A percentile compares a stretch with the other conserved stretches of the same genome.
phyloP scores from a whole-genome alignment of 2,329 filamentous ascomycete genomes.

The Xylaria sp. region DNA sequence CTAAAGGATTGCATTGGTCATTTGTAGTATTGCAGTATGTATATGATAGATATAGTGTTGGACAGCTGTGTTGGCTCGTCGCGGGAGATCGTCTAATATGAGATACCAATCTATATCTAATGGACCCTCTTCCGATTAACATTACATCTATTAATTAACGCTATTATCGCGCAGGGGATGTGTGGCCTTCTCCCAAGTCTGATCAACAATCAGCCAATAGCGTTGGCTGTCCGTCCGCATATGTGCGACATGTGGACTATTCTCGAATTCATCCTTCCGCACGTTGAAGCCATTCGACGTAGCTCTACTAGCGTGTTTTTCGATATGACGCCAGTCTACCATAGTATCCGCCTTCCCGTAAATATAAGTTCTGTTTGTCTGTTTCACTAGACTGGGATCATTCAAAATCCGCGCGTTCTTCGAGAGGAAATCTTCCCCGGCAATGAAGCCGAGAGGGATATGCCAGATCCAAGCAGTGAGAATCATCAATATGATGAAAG shows the following conservation, averaged over 20 bases:
- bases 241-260: constrained; percentile 64
- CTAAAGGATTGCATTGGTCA: too few species aligned
- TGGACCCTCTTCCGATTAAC: neutral
- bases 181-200: constrained; percentile 57
- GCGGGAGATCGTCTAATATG: too few species aligned
- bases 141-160: neutral
- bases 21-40: too few species aligned
- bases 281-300: constrained; percentile 54
- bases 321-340: constrained; percentile 60
- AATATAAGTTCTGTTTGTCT: constrained; percentile 62
- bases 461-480: constrained; percentile 49
- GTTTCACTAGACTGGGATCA: constrained; percentile 49
- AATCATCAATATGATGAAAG: constrained; percentile 52
- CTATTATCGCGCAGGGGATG: constrained; percentile 14
- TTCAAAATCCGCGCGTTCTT: constrained; percentile 55
- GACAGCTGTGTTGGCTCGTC: too few species aligned
- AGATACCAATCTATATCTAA: neutral
- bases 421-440: constrained; percentile 49
- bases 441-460: constrained; percentile 48
- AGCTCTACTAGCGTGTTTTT: constrained; percentile 60
- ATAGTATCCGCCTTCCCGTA: constrained; percentile 62
- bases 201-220: constrained; percentile 63
- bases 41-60: too few species aligned
- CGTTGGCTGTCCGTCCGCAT: constrained; percentile 57
- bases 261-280: constrained; percentile 58